Evolutionary conservation across 441 rosid species (phyloP), one percentile per base, ranked within the genome.

Genomic region (Hypseocharis bilobata): DNA sequence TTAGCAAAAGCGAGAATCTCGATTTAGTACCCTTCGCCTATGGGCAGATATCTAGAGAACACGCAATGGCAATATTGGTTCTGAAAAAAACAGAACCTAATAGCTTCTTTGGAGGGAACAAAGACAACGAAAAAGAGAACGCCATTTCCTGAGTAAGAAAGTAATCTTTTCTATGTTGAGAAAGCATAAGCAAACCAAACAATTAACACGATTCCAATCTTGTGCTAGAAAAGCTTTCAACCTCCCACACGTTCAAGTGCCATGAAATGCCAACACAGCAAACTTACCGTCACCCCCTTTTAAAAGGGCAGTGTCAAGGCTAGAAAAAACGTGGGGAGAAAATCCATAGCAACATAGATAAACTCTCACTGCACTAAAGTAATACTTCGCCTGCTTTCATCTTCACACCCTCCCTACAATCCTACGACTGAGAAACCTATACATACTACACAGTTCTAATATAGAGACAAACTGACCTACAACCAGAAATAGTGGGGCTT

Each of bases 341-440:
- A n/a, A 25, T 30, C 45, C 17, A 27, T 32, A 57, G 34, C 40
- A 40, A 42, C 51, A 34, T n/a, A 36, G n/a, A 60, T 30, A 16
- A 27, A 61, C 70, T 52, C 54, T 62, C 30, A 54, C n/a, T 17
- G 58, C 47, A 60, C 42, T 63, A n/a, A n/a, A n/a, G n/a, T n/a
- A n/a, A n/a, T n/a, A n/a, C 26, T 58, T 16, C 13, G 7, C 7
- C 29, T 55, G 17, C 59, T 55, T 55, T 55, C 59, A 23, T 55
- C 59, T 55, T 55, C 59, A 26, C 30, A 55, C 32, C 59, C 28
- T 55, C 59, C 32, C 59, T 55, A 55, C 27, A 8, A 52, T 20
- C 58, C 25, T 55, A 23, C 20, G 4, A 55, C 59, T 55, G 29
- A 8, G 59, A 55, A 55, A 13, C 32, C 59, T 55, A 55, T 55